Percentiles rank a stretch among this genome's conserved stretches.
Evolutionary conservation across 352 stramenopile species (phyloP).

Genomic region (Phytophthora sojae): DNA sequence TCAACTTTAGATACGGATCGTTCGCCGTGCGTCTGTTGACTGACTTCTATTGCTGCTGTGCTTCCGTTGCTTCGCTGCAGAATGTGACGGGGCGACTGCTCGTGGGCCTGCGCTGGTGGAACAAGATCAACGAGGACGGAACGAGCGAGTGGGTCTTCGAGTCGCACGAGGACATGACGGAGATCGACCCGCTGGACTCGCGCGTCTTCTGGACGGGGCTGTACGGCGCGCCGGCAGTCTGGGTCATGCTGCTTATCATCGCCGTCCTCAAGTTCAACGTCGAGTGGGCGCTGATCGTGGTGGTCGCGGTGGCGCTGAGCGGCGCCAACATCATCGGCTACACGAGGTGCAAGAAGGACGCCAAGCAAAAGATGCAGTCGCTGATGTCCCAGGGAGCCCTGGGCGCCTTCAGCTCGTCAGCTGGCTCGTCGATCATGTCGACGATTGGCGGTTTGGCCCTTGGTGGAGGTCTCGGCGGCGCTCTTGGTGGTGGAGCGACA

Average conservation of each 20-base stretch:
- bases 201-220: conserved; percentile 96
- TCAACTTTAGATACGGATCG: neutral
- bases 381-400: conserved; percentile 83
- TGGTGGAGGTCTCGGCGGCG: conserved; percentile 35
- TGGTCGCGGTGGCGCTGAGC: conserved; percentile 94
- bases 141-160: conserved; percentile 98
- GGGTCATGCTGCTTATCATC: conserved; percentile 92
- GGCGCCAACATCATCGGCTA: conserved; percentile 98
- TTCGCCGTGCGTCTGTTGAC: conserved; percentile 28
- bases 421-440: conserved; percentile 79
- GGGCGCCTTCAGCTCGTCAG: conserved; percentile 68
- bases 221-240: conserved; percentile 94
- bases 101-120: conserved; percentile 98
- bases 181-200: conserved; percentile 90
- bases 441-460: conserved; percentile 78
- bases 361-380: conserved; percentile 85
- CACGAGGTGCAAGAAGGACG: conserved; percentile 96
- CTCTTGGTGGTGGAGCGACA: conserved; percentile 8
- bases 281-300: conserved; percentile 94
- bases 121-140: conserved; percentile 95
- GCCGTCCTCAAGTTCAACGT: conserved; percentile 95
- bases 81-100: conserved; percentile 90
- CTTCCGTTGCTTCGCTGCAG: conserved; percentile 31
- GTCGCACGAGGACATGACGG: conserved; percentile 91
- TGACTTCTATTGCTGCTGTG: conserved; percentile 22